Evolutionary conservation across 306 rosid species (phyloP), one percentile per base, ranked within the genome.

Genomic region (Begonia loranthoides): DNA sequence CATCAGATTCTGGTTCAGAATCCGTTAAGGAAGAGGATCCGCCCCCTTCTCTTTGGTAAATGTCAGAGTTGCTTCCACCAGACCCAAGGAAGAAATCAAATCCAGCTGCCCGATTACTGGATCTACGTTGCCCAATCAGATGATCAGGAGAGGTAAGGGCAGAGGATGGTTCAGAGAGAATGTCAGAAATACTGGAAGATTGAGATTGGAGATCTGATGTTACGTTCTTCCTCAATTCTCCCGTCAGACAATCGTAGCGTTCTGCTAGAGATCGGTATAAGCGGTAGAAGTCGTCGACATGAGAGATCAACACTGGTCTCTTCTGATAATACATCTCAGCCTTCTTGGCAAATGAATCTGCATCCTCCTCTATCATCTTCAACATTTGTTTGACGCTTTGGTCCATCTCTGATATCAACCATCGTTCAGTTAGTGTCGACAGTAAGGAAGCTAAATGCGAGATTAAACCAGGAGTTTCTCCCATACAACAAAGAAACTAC

Each of bases 261-360:
- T 92, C 99, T 4, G 99, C 99, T 13, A 92, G 66, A 52, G 88
- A 73, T 47, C 96, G 81, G 75, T 83, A 86, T 75, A 72, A 64
- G 17, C 93, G 92, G 72, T 83, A 80, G 59, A 83, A 86, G 48
- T 92, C 92, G 73, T 86, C 96, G 33, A 92, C 96, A 66, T 78
- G 83, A 69, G 93, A 62, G 60, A 86, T 59, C 74, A 92, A 76
- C 50, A 83, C 94, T 12, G 99, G 99, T 54, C 99, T 74, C 74
- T 78, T 90, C 67, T 86, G 84, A 66, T 90, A 86, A 77, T 90
- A 90, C 99, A 90, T 90, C 63, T 92, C 96, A 52, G 86, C 99
- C 60, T 71, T 92, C 67, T 76, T 92, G 17, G 99, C 99, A 56
- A 86, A 83, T 41, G 99, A 82, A 73, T 92, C 99, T 46, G 84